Conservation (phyloP, 2,329 filamentous ascomycete genomes). For the Penicillium sp. region DNA sequence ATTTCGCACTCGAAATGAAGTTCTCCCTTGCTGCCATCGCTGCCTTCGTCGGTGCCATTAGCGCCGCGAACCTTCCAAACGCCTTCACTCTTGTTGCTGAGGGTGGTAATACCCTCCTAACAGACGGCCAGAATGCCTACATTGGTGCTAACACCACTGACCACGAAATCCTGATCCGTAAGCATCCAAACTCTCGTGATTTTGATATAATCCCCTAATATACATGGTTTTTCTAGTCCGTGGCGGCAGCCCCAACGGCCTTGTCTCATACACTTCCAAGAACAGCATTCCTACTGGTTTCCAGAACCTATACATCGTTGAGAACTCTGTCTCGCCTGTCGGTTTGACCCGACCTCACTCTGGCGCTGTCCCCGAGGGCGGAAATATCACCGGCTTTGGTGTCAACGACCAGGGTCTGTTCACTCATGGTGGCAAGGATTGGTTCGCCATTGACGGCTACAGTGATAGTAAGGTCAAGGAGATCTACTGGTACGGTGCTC, state of each 20-base stretch:
- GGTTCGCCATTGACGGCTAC: conserved; percentile 28
- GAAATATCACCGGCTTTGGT: conserved; percentile 24
- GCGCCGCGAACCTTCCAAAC: conserved; percentile 22
- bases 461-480: conserved; percentile 20
- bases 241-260: conserved; percentile 16
- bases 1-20: conserved; percentile 24
- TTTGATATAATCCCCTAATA: neutral
- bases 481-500: conserved; percentile 28
- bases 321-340: conserved; percentile 21
- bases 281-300: conserved; percentile 24
- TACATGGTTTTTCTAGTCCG: conserved; percentile 16
- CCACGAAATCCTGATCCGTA: conserved; percentile 30
- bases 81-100: conserved; percentile 30
- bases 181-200: neutral
- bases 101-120: conserved; percentile 25
- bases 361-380: conserved; percentile 23
- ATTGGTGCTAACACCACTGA: conserved; percentile 19
- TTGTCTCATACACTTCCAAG: conserved; percentile 26
- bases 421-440: conserved; percentile 26
- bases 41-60: conserved; percentile 22
- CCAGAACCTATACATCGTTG: conserved; percentile 30
- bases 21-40: conserved; percentile 27
- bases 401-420: conserved; percentile 28
- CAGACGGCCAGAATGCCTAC: conserved; percentile 27
- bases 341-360: conserved; percentile 30